Conservation (phyloP, 148 eudicot species). For the Rhododendron molle region DNA sequence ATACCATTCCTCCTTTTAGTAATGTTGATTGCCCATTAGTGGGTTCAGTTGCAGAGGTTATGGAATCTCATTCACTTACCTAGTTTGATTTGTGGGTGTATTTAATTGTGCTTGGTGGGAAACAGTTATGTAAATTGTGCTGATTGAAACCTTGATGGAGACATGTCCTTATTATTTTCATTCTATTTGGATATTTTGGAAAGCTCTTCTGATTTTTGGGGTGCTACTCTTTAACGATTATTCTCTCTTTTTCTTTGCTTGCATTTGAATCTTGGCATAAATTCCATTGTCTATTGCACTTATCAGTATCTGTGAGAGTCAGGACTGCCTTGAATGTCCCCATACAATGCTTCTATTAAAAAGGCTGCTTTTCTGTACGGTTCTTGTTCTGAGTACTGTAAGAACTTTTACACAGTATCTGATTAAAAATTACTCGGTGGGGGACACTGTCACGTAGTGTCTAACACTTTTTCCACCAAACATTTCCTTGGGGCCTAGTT, state of each 20-base stretch:
- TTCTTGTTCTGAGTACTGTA: not conserved
- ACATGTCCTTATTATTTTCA: constrained; percentile 9
- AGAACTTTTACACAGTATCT: constrained; percentile 3
- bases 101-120: constrained; percentile 17
- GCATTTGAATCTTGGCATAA: constrained; percentile 36
- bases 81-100: constrained; percentile 14
- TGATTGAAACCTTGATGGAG: constrained; percentile 19
- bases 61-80: constrained; percentile 34
- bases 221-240: not conserved
- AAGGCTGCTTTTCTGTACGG: not conserved
- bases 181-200: constrained; percentile 4
- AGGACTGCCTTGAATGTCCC: constrained; percentile 17
- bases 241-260: constrained; percentile 12
- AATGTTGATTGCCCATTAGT: constrained; percentile 14
- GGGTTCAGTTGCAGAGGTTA: constrained; percentile 19
- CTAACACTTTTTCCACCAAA: not conserved
- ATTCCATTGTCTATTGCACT: constrained; percentile 31
- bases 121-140: constrained; percentile 14
- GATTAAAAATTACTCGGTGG: not conserved
- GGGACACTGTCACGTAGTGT: not conserved
- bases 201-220: constrained; percentile 11
- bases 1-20: constrained; percentile 5
- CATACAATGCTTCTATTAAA: constrained; percentile 5
- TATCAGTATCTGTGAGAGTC: constrained; percentile 19
- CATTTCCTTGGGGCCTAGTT: not conserved